Conservation (phyloP, 2,329 filamentous ascomycete species). For the Fonsecaea monophora region DNA sequence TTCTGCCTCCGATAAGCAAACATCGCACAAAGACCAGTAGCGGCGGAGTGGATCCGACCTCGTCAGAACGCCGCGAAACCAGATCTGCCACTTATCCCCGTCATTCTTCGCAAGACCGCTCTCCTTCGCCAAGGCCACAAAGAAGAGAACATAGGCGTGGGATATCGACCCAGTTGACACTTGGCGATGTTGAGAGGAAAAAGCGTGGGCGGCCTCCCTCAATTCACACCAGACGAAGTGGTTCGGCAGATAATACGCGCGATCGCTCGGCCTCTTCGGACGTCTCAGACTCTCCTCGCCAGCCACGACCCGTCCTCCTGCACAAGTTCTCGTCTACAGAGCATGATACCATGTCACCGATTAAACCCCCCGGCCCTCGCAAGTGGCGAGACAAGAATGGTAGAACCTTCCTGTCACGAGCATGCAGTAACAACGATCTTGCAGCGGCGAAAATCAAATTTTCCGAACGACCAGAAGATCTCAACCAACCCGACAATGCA, state of each 20-base stretch:
- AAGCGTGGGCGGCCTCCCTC: constrained; percentile 51
- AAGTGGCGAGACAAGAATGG: constrained; percentile 92
- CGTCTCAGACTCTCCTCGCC: constrained; percentile 48
- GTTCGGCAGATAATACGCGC: constrained; percentile 51
- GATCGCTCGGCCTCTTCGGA: constrained; percentile 43
- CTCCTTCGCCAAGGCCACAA: constrained; percentile 40
- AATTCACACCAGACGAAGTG: constrained; percentile 51
- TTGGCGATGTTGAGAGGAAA: constrained; percentile 39
- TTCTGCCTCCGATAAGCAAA: constrained; percentile 34
- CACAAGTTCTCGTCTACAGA: constrained; percentile 52
- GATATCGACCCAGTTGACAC: constrained; percentile 41
- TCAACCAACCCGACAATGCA: constrained; percentile 90
- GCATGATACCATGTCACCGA: constrained; percentile 64
- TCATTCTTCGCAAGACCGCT: constrained; percentile 40
- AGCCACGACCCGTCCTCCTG: constrained; percentile 44
- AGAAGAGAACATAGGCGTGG: constrained; percentile 39
- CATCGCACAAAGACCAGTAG: constrained; percentile 35
- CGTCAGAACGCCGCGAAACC: constrained; percentile 42
- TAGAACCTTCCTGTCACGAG: constrained; percentile 86
- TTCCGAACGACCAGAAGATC: constrained; percentile 80
- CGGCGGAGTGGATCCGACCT: constrained; percentile 28
- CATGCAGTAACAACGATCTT: constrained; percentile 84
- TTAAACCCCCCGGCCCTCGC: constrained; percentile 72
- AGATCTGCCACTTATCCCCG: constrained; percentile 43
- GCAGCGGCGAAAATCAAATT: constrained; percentile 77